Conservation (phyloP, 2,329 filamentous ascomycete genomes). For the Monosporascus sp. region DNA sequence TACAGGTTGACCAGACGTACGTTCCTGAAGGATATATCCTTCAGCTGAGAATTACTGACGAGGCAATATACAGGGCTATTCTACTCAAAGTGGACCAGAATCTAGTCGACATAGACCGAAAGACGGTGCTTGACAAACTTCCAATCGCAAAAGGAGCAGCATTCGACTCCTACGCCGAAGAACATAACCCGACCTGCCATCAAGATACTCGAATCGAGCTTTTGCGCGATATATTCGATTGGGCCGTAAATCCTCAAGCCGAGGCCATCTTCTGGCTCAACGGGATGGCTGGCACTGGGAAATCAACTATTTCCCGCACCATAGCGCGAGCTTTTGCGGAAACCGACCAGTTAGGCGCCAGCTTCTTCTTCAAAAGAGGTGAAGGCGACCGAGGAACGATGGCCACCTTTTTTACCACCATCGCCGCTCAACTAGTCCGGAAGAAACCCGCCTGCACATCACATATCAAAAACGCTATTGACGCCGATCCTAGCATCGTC, state of each 20-base stretch:
- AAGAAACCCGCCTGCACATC: too few species aligned
- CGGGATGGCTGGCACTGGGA: too few species aligned
- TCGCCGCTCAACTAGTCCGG: too few species aligned
- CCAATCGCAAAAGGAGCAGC: slow-evolving; percentile 12
- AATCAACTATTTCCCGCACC: too few species aligned
- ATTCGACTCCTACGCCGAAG: slow-evolving; percentile 30
- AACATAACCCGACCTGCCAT: slow-evolving; percentile 26
- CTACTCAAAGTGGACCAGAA: not conserved
- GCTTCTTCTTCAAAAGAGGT: too few species aligned
- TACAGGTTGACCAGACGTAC: not conserved
- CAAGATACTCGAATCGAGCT: slow-evolving; percentile 26
- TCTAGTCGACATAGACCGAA: not conserved
- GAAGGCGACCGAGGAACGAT: too few species aligned
- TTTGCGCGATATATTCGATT: slow-evolving; percentile 12
- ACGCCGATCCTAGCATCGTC: slow-evolving; percentile 22
- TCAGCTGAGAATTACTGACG: not conserved
- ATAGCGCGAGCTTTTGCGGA: too few species aligned
- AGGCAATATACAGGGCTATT: not conserved
- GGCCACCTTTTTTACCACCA: too few species aligned
- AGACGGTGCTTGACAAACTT: slow-evolving; percentile 1
- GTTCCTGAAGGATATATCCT: not conserved
- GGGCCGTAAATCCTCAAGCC: too few species aligned
- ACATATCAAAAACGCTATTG: slow-evolving; percentile 16
- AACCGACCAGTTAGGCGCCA: too few species aligned
- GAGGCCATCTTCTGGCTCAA: too few species aligned